Percentiles rank a stretch among this genome's conserved stretches.
Evolutionary conservation across 768 basidiomycete genomes (phyloP).

Genomic region (Macrolepiota albuminosa): DNA sequence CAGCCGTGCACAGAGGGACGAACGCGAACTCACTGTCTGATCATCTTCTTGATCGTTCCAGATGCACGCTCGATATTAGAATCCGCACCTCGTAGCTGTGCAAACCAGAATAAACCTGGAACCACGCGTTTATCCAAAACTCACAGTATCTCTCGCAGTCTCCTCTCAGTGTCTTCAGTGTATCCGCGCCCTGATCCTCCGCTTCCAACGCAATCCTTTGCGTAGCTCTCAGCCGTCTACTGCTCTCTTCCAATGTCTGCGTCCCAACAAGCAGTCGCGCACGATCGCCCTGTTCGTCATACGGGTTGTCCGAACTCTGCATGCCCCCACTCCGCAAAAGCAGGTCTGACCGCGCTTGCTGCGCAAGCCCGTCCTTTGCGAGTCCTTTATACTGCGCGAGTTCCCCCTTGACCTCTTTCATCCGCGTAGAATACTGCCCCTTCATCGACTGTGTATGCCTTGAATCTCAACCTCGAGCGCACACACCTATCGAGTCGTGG

Average conservation of each 20-base stretch:
- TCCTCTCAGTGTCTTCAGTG: conserved; percentile 73
- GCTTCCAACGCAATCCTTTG: conserved; percentile 76
- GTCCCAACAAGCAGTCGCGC: conserved; percentile 58
- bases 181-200: conserved; percentile 87
- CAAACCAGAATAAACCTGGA: not conserved
- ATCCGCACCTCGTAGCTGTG: conserved; percentile 45
- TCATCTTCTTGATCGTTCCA: conserved; percentile 90
- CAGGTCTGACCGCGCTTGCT: conserved; percentile 54
- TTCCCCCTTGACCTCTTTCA: no score
- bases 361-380: not conserved
- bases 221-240: no score
- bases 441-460: conserved; percentile 75
- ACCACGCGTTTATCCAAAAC: conserved; percentile 14
- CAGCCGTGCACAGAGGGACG: no score
- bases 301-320: conserved; percentile 64
- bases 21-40: conserved; percentile 61
- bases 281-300: conserved; percentile 39
- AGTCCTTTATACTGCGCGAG: no score
- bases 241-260: no score
- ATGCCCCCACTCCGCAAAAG: conserved; percentile 20
- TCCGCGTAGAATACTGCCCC: no score
- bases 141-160: conserved; percentile 77
- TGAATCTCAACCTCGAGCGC: conserved; percentile 95
- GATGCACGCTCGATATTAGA: conserved; percentile 78
- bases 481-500: conserved; percentile 52